These are phyloP conservation scores for Podila epicladia DNA, from an alignment of 192 early-diverging fungal species.

Conservation along the genomic window DNA sequence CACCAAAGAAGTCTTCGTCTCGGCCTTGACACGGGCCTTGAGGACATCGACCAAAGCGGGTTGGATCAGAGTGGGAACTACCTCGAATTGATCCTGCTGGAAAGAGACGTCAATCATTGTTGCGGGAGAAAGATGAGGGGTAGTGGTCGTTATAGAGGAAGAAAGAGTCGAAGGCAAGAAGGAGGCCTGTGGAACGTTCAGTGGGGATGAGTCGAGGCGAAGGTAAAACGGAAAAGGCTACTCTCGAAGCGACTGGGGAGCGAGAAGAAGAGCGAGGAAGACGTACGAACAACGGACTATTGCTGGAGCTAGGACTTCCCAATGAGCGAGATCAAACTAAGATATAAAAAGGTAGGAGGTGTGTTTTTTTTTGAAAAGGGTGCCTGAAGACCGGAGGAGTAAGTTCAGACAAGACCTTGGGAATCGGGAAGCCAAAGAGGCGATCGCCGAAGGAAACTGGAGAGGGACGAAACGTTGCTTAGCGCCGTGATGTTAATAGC, in stretches of 20 bases:
- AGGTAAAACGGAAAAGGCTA: background rate
- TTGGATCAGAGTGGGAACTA: conserved; percentile 33
- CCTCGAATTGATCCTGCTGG: conserved; percentile 39
- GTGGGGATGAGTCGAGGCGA: background rate
- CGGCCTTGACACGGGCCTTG: conserved; percentile 20
- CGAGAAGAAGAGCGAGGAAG: no score
- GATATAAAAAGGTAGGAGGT: background rate
- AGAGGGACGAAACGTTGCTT: conserved; percentile 24
- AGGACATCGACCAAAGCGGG: conserved; percentile 26
- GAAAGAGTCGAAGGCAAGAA: background rate
- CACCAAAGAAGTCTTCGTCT: background rate
- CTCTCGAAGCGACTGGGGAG: no score
- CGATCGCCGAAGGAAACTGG: conserved; percentile 45
- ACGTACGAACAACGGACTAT: no score
- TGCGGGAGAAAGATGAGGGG: background rate
- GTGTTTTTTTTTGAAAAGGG: background rate
- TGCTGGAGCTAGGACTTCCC: no score
- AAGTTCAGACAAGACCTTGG: conserved; percentile 42
- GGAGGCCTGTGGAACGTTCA: background rate
- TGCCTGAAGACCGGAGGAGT: conserved; percentile 8
- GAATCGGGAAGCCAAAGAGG: conserved; percentile 50
- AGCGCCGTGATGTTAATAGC: conserved; percentile 53
- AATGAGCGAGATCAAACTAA: no score
- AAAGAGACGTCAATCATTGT: conserved; percentile 44
- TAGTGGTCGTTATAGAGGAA: no score